Evolutionary conservation across 495 filamentous ascomycete genomes (phyloP).

Genomic region (Penicillium lividum): DNA sequence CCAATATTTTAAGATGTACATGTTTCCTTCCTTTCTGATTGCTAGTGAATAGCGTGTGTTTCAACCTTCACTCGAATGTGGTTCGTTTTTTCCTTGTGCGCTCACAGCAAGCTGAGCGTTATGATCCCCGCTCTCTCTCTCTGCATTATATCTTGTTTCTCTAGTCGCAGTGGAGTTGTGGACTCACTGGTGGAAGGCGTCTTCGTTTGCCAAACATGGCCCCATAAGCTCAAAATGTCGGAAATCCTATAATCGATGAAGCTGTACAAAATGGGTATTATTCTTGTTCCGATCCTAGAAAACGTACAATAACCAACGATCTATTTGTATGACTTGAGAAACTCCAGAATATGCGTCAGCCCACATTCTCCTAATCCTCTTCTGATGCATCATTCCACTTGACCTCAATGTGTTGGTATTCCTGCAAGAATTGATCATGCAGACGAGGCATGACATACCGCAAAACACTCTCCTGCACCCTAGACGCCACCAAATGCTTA

Average conservation of each 20-base stretch:
- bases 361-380: neutral
- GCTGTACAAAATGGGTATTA: slow-evolving; percentile 29
- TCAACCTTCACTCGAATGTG: slow-evolving; percentile 27
- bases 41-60: slow-evolving; percentile 33
- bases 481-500: slow-evolving; percentile 12
- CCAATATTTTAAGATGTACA: slow-evolving; percentile 46
- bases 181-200: slow-evolving; percentile 9
- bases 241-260: slow-evolving; percentile 30
- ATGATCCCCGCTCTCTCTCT: slow-evolving; percentile 22
- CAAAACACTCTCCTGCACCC: slow-evolving; percentile 16
- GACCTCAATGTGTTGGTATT: neutral
- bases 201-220: slow-evolving; percentile 10
- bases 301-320: neutral
- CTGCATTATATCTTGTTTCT: slow-evolving; percentile 23
- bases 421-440: slow-evolving; percentile 17
- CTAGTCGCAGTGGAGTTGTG: slow-evolving; percentile 15
- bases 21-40: slow-evolving; percentile 31
- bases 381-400: neutral
- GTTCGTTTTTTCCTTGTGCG: slow-evolving; percentile 17
- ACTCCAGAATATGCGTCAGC: neutral
- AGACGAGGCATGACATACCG: slow-evolving; percentile 16
- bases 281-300: neutral
- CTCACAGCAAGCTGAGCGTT: slow-evolving; percentile 24
- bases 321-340: neutral
- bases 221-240: slow-evolving; percentile 16